These are phyloP conservation scores for Exophiala sideris DNA, from an alignment of 2,329 filamentous ascomycete species.

Conservation along the genomic window DNA sequence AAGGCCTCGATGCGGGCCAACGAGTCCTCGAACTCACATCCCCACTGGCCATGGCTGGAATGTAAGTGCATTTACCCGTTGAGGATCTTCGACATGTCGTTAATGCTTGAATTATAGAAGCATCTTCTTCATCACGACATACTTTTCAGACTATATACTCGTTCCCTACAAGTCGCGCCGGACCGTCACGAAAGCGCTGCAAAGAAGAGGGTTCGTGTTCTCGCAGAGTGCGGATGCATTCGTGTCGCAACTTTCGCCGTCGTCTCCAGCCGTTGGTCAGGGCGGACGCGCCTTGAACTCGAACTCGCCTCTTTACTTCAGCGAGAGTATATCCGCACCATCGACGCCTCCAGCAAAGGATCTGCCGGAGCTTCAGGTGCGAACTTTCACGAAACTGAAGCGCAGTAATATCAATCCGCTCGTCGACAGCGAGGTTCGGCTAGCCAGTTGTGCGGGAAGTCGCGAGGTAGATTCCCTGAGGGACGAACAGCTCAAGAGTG, in stretches of 20 bases:
- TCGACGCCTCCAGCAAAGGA: constrained; percentile 74
- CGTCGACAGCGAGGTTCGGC: constrained; percentile 64
- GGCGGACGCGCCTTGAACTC: constrained; percentile 14
- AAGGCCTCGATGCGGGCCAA: constrained; percentile 85
- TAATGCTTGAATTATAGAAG: constrained; percentile 49
- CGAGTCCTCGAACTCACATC: constrained; percentile 88
- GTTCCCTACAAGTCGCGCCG: constrained; percentile 72
- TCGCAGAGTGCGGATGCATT: constrained; percentile 68
- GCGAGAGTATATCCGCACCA: constrained; percentile 43
- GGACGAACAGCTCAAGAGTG: constrained; percentile 22
- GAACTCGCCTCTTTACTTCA: constrained; percentile 18
- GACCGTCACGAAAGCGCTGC: constrained; percentile 72
- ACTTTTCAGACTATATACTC: constrained; percentile 95
- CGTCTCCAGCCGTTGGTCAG: constrained; percentile 25
- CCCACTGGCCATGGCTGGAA: constrained; percentile 83
- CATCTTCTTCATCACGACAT: constrained; percentile 98
- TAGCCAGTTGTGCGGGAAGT: constrained; percentile 78
- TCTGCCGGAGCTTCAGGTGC: constrained; percentile 72
- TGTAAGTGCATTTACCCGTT: constrained; percentile 48
- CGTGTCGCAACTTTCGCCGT: constrained; percentile 50
- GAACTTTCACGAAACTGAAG: constrained; percentile 81
- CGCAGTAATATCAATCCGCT: constrained; percentile 70
- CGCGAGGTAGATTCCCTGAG: constrained; percentile 29
- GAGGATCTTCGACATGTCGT: too few species aligned
- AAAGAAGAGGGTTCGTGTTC: constrained; percentile 79